Evolutionary conservation across 345 rosid species (phyloP), one percentile per base, ranked within the genome.

Genomic region (Eucalyptus rudis): DNA sequence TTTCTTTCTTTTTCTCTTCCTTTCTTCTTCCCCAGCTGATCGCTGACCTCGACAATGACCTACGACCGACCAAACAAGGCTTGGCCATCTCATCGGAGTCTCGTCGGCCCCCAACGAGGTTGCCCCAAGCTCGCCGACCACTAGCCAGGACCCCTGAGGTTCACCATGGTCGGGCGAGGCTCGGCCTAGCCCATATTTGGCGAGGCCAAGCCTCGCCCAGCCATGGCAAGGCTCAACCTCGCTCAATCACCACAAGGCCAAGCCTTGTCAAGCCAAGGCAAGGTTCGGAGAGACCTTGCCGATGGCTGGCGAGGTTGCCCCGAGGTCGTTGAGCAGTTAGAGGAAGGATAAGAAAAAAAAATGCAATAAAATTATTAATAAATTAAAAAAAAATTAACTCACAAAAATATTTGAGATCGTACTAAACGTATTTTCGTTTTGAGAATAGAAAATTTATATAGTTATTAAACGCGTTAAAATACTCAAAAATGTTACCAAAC

Each of bases 141-240:
- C 1, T 0, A 2, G 10, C 1, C 0, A 19, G 8, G 10, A 19
- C 56, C 24, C 56, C 1, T 0, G 0, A 5, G 52, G 1, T 24
- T 52, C 4, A 1, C 56, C 4, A 2, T 19, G 56, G 56, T 1
- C 0, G 0, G 10, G 56, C 4, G 0, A 52, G 56, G 10, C 56
- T 52, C 4, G 2, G 0, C 56, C 24, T 52, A 52, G 24, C 56
- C 56, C 24, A 52, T 1, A 19, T 19, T 17, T 17, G 56, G 22
- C 2, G 1, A 51, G 56, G 9, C 56, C 8, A 3, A 51, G 56
- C 24, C 9, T 51, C 2, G 3, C 22, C 22, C 9, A 0, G 22
- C 56, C 56, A 51, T 7, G 56, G 0, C 2, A 2, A 52, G 24
- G 56, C 56, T 52, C 2, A 0, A 52, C 10, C 56, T 52, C 24